These are phyloP conservation scores for Coemansia sp. DNA, from an alignment of 192 early-diverging fungal species.

Conservation along the genomic window DNA sequence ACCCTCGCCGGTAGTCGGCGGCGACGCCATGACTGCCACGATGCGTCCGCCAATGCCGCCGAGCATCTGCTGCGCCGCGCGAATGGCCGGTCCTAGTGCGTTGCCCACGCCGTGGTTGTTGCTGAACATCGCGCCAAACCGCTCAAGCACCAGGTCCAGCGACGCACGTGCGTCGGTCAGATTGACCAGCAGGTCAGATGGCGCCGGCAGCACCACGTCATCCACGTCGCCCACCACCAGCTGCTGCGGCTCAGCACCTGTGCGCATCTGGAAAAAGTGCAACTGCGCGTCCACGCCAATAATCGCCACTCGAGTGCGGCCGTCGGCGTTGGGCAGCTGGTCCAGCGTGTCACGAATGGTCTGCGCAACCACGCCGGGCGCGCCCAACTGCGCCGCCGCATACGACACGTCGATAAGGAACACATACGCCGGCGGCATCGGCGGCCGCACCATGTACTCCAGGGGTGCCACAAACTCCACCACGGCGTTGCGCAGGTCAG, in stretches of 20 bases:
- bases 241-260: slow-evolving; percentile 85
- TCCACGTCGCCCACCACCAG: slow-evolving; percentile 89
- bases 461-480: slow-evolving; percentile 95
- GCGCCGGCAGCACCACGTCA: slow-evolving; percentile 85
- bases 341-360: slow-evolving; percentile 83
- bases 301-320: slow-evolving; percentile 84
- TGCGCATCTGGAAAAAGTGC: slow-evolving; percentile 88
- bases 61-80: slow-evolving; percentile 79
- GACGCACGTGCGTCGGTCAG: slow-evolving; percentile 76
- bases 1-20: slow-evolving; percentile 82
- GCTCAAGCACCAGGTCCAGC: slow-evolving; percentile 70
- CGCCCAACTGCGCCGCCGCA: slow-evolving; percentile 81
- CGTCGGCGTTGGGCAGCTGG: slow-evolving; percentile 83
- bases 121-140: slow-evolving; percentile 81
- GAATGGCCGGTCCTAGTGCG: slow-evolving; percentile 79
- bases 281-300: slow-evolving; percentile 86
- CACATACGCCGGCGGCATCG: slow-evolving; percentile 89
- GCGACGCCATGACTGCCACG: slow-evolving; percentile 71
- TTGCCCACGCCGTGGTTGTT: slow-evolving; percentile 67
- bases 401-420: slow-evolving; percentile 95
- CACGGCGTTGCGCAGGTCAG: slow-evolving; percentile 84
- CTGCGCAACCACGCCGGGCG: slow-evolving; percentile 75
- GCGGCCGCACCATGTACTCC: slow-evolving; percentile 98
- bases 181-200: slow-evolving; percentile 85
- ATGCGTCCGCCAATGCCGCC: slow-evolving; percentile 89